phyloP scores from a whole-genome alignment of 2,329 filamentous ascomycete species.

The Alternaria atra region DNA sequence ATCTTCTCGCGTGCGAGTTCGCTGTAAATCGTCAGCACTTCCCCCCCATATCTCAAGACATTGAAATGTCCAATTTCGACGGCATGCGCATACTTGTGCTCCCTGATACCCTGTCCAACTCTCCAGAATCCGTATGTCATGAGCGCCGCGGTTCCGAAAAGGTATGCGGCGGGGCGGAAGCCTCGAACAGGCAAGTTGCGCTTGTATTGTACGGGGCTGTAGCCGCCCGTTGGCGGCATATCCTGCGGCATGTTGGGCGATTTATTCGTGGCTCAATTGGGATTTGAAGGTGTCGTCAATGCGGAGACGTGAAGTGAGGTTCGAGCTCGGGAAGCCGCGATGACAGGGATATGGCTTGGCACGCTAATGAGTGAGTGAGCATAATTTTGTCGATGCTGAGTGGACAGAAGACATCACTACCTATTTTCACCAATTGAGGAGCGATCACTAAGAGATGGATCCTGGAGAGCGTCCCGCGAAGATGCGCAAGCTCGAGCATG shows the following conservation, averaged over 20 bases:
- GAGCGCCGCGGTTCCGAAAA: conserved; percentile 77
- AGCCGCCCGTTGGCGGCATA: conserved; percentile 94
- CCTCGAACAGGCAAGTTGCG: conserved; percentile 92
- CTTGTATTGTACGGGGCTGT: conserved; percentile 97
- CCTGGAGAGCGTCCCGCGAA: conserved; percentile 65
- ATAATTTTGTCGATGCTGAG: conserved; percentile 41
- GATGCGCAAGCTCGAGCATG: conserved; percentile 61
- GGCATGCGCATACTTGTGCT: conserved; percentile 77
- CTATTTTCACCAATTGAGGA: not conserved
- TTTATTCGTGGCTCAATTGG: conserved; percentile 42
- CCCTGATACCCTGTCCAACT: conserved; percentile 80
- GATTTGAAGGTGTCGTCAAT: conserved; percentile 33
- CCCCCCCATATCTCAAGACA: not conserved
- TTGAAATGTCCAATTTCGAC: not conserved
- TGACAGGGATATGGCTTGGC: conserved; percentile 37
- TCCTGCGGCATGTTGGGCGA: conserved; percentile 85
- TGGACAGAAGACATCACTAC: conserved; percentile 21
- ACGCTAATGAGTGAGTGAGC: conserved; percentile 34
- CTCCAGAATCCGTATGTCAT: conserved; percentile 94
- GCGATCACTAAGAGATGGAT: conserved; percentile 57
- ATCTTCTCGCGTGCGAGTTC: conserved; percentile 97
- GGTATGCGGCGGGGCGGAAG: conserved; percentile 82
- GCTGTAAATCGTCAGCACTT: conserved; percentile 59
- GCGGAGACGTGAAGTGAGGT: conserved; percentile 40
- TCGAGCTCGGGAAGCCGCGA: conserved; percentile 30